phyloP scores from a whole-genome alignment of 441 rosid genomes.

The Omphalea diandra region DNA sequence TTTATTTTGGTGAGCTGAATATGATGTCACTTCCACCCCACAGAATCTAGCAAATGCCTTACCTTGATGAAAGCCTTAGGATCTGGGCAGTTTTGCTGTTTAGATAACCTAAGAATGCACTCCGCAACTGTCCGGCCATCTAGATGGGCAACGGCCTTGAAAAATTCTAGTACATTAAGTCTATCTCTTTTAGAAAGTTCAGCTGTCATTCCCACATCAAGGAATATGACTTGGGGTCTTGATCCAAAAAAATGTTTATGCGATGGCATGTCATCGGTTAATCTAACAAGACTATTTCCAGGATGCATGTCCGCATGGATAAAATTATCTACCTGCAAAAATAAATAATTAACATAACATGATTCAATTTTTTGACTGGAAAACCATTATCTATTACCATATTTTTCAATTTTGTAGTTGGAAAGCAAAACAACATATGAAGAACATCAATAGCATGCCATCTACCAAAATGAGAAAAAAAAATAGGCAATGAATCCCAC shows the following conservation, averaged over 20 bases:
- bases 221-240: constrained; percentile 96
- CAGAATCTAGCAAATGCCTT: constrained; percentile 7
- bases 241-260: constrained; percentile 69
- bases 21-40: background rate
- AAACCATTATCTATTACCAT: no score
- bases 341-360: background rate
- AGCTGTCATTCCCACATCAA: constrained; percentile 99
- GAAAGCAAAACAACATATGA: background rate
- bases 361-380: background rate
- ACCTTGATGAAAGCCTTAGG: constrained; percentile 94
- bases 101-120: constrained; percentile 70
- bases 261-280: constrained; percentile 57
- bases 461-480: background rate
- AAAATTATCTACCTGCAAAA: constrained; percentile 98
- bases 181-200: constrained; percentile 90
- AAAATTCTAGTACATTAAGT: constrained; percentile 79
- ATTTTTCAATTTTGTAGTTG: no score
- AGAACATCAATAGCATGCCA: background rate
- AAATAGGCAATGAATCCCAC: background rate
- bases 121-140: constrained; percentile 98
- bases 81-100: constrained; percentile 89
- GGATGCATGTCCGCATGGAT: constrained; percentile 99
- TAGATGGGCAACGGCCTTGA: constrained; percentile 90
- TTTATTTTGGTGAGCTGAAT: background rate
- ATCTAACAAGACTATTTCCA: constrained; percentile 94